phyloP scores from a whole-genome alignment of 441 rosid genomes.

The Gossypium laxum region DNA sequence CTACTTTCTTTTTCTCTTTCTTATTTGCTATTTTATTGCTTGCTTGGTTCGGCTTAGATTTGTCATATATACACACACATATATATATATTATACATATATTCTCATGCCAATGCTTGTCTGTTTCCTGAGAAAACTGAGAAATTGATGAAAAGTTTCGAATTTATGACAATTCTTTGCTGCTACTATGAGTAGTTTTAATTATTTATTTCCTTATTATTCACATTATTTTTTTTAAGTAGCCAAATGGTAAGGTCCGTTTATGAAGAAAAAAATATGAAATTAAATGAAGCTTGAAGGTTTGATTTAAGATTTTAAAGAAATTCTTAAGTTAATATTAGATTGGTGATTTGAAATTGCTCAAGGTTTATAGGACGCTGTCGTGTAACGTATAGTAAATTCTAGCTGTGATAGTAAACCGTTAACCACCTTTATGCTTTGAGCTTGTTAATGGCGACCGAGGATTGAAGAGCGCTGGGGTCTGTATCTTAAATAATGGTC shows the following conservation, averaged over 20 bases:
- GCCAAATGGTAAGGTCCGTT: background rate
- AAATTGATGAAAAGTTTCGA: background rate
- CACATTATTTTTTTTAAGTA: background rate
- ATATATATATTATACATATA: background rate
- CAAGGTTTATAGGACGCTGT: slow-evolving; percentile 7
- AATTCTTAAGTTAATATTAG: slow-evolving; percentile 4
- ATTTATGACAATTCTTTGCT: background rate
- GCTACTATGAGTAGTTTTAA: background rate
- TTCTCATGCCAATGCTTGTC: too few relatives aligned
- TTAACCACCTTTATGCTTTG: slow-evolving; percentile 17
- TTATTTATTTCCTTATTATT: background rate
- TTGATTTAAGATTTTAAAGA: slow-evolving; percentile 5
- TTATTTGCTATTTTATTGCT: background rate
- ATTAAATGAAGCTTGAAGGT: slow-evolving; percentile 6
- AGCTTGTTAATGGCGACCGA: slow-evolving; percentile 28
- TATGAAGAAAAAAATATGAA: background rate
- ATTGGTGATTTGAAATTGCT: slow-evolving; percentile 10
- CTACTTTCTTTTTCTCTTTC: background rate
- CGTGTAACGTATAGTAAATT: background rate
- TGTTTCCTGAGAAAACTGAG: slow-evolving; percentile 14
- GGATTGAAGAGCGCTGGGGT: slow-evolving; percentile 28
- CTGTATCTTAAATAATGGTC: slow-evolving; percentile 42
- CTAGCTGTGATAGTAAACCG: slow-evolving; percentile 11
- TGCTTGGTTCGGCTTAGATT: slow-evolving; percentile 32
- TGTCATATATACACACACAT: background rate